Evolutionary conservation across 495 filamentous ascomycete genomes (phyloP).

Genomic region (Jackrogersella multiformis): DNA sequence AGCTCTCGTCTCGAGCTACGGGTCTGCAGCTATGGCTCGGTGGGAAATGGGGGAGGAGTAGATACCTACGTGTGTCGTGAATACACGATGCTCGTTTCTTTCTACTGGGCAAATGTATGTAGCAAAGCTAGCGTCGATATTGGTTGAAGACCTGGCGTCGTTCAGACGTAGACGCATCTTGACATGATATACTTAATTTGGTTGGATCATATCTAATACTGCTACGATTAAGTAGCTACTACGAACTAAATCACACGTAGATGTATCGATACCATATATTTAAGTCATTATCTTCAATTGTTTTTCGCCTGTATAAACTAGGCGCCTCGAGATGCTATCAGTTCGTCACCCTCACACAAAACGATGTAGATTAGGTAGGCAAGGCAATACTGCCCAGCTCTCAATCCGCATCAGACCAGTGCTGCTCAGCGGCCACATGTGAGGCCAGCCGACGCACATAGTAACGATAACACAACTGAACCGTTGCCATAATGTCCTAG

Average conservation of each 20-base stretch:
- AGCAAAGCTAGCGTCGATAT: too few relatives aligned
- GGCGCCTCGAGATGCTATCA: neutral
- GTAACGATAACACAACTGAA: conserved; percentile 30
- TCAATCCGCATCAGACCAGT: conserved; percentile 4
- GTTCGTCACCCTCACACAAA: neutral
- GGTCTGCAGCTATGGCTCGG: neutral
- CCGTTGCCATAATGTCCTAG: conserved; percentile 27
- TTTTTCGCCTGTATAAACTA: neutral
- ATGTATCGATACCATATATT: neutral
- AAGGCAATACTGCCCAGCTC: conserved; percentile 3
- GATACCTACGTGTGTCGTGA: neutral
- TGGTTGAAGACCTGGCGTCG: too few relatives aligned
- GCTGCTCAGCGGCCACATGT: conserved; percentile 12
- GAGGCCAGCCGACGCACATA: conserved; percentile 30
- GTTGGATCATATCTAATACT: neutral
- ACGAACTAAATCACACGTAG: neutral
- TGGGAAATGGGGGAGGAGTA: neutral
- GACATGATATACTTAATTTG: too few relatives aligned
- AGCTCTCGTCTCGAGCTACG: neutral
- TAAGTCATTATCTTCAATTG: conserved; percentile 3
- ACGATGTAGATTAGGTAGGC: neutral
- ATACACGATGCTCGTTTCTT: neutral
- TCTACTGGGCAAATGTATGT: too few relatives aligned
- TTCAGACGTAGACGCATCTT: too few relatives aligned
- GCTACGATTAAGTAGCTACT: neutral